phyloP scores from a whole-genome alignment of 192 early-diverging fungal genomes.

The Coemansia sp. region DNA sequence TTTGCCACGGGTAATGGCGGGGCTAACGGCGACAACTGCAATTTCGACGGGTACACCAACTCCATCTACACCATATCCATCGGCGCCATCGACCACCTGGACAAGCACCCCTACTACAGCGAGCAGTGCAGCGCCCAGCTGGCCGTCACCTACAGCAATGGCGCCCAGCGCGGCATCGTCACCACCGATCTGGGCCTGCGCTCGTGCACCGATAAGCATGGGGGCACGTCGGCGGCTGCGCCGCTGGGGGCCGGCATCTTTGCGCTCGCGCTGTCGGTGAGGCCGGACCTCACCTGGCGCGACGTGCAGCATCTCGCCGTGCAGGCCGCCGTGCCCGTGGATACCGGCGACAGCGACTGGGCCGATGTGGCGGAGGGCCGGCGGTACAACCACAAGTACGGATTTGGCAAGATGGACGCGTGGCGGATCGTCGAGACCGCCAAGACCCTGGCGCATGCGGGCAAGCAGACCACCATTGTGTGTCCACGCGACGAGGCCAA shows the following conservation, averaged over 20 bases:
- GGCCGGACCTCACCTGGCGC: slow-evolving; percentile 95
- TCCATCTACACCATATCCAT: slow-evolving; percentile 94
- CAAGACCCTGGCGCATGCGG: slow-evolving; percentile 62
- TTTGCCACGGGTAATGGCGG: slow-evolving; percentile 97
- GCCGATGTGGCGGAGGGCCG: slow-evolving; percentile 64
- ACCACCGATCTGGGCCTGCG: slow-evolving; percentile 83
- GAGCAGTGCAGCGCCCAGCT: slow-evolving; percentile 89
- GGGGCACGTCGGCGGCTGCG: slow-evolving; percentile 95
- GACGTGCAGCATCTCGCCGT: slow-evolving; percentile 90
- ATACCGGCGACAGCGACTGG: slow-evolving; percentile 75
- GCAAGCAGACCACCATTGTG: slow-evolving; percentile 63
- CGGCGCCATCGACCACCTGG: slow-evolving; percentile 76
- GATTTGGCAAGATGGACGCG: slow-evolving; percentile 90
- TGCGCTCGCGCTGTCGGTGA: slow-evolving; percentile 77
- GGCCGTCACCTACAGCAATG: slow-evolving; percentile 85
- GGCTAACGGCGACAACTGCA: slow-evolving; percentile 82
- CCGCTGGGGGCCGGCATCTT: slow-evolving; percentile 90
- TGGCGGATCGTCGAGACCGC: slow-evolving; percentile 79
- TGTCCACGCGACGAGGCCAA: slow-evolving; percentile 41
- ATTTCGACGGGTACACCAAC: slow-evolving; percentile 97
- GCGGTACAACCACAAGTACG: slow-evolving; percentile 88
- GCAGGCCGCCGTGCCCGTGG: slow-evolving; percentile 72
- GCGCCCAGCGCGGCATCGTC: slow-evolving; percentile 75
- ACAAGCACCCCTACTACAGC: slow-evolving; percentile 80
- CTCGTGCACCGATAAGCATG: slow-evolving; percentile 75